Percentiles rank a stretch among this genome's conserved stretches.
phyloP scores from a whole-genome alignment of 2,329 filamentous ascomycete species.

The Talaromyces sp. region DNA sequence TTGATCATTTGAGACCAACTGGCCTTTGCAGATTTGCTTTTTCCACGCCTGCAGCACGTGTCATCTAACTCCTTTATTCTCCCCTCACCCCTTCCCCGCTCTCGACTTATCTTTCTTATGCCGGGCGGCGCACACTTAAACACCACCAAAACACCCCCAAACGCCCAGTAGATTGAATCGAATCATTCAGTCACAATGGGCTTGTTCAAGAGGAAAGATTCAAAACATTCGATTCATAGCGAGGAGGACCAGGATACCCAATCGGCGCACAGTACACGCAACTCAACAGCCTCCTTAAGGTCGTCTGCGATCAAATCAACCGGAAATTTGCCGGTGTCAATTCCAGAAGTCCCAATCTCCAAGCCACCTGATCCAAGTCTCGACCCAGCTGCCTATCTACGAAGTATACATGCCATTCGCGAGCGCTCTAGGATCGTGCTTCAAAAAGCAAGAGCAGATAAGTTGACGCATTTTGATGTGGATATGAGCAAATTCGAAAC shows the following conservation, averaged over 20 bases:
- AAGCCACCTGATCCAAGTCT: conserved; percentile 80
- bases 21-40: neutral
- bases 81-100: neutral
- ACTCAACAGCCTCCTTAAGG: conserved; percentile 48
- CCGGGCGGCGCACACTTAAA: neutral
- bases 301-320: conserved; percentile 48
- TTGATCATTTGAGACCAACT: neutral
- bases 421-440: conserved; percentile 72
- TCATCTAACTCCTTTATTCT: conserved; percentile 4
- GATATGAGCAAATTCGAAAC: conserved; percentile 80
- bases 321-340: conserved; percentile 48
- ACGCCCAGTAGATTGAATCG: neutral
- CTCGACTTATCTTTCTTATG: conserved; percentile 8
- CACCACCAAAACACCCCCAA: neutral
- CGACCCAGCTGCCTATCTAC: conserved; percentile 85
- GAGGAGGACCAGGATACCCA: conserved; percentile 43
- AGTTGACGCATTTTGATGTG: conserved; percentile 81
- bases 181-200: conserved; percentile 34
- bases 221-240: conserved; percentile 36
- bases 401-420: conserved; percentile 82
- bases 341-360: conserved; percentile 76
- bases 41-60: conserved; percentile 1
- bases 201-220: conserved; percentile 47
- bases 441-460: conserved; percentile 71
- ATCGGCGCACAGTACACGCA: conserved; percentile 43